Conservation (phyloP, 2,329 filamentous ascomycete genomes). For the Cephalotrichum gorgonifer region DNA sequence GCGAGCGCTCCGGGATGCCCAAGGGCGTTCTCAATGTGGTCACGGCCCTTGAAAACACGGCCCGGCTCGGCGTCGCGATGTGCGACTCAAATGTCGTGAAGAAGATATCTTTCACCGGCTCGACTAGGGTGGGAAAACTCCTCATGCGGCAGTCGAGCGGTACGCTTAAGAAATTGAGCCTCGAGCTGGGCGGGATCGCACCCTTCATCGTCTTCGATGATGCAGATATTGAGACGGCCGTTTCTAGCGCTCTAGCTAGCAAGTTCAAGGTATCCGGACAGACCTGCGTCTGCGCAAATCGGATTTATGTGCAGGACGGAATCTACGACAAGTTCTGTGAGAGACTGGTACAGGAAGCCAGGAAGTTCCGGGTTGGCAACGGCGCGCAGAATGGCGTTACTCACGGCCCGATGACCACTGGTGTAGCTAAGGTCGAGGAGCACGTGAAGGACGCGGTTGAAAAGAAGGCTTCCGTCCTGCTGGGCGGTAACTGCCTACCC, state of each 20-base stretch:
- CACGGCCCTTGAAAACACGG: constrained; percentile 47
- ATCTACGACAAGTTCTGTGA: constrained; percentile 67
- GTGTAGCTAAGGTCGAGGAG: constrained; percentile 65
- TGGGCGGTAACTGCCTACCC: constrained; percentile 64
- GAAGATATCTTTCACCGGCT: constrained; percentile 94
- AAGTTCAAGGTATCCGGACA: constrained; percentile 95
- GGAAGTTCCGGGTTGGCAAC: constrained; percentile 63
- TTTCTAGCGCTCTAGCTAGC: constrained; percentile 69
- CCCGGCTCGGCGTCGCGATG: constrained; percentile 71
- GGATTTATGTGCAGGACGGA: constrained; percentile 67
- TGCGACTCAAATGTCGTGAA: constrained; percentile 64
- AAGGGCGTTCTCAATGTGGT: constrained; percentile 86
- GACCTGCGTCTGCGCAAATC: constrained; percentile 87
- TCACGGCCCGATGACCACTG: constrained; percentile 75
- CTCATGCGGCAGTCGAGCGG: constrained; percentile 84
- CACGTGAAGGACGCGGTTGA: constrained; percentile 71
- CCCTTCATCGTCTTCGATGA: constrained; percentile 97
- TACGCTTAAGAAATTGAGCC: constrained; percentile 73
- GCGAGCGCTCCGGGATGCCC: constrained; percentile 80
- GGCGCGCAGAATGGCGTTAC: constrained; percentile 63
- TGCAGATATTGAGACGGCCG: constrained; percentile 76
- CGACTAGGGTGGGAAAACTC: constrained; percentile 53
- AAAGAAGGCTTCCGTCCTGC: constrained; percentile 66
- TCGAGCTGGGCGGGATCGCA: constrained; percentile 90
- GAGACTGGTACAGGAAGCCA: constrained; percentile 62